Evolutionary conservation across 2,329 filamentous ascomycete species (phyloP), one percentile per base, ranked within the genome.

Genomic region (Fonsecaea pedrosoi): DNA sequence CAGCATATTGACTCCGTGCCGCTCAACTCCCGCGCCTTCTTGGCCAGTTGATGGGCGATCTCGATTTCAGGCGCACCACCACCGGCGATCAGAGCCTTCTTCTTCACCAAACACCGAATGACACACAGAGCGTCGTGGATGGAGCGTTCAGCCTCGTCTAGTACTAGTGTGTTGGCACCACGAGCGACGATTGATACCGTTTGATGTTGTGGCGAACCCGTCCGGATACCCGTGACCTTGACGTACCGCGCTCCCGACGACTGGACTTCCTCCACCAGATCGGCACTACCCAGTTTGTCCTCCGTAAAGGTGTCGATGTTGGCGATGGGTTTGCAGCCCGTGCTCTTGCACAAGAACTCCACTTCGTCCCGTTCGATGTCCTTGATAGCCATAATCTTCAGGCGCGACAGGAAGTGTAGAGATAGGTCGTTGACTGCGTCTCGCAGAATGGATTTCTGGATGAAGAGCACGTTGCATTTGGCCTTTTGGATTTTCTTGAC

Each of bases 401-500:
- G 90, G 80, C 97, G 97, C 75, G 95, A 92, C 71, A 99, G 86
- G 86, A 99, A 99, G 83, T 99, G 95, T 71, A 99, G 87, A 69
- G 92, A 96, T 66, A 99, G 86, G 75, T 99, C 95, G 83, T 99
- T 99, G 79, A 99, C 94, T 40, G 95, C 95, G 76, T 99, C 95
- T 74, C 95, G 90, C 66, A 99, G 88, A 74, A 99, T 99, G 13
- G 94, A 98, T 83, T 99, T 99, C 78, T 99, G 95, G 74, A 99
- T 98, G 73, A 99, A 85, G 54, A 98, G 89, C 53, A 99, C 95
- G 76, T 99, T 99, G 84, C 95, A 99, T 85, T 98, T 99, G 73
- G 95, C 94, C 86, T 98, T 99, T 84, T 98, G 97, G 81, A 99
- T 99, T 87, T 98, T 99, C 88, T 99, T 98, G 78, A 96, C 94